Evolutionary conservation across 768 basidiomycete species (phyloP).

Genomic region (Rubroboletus pulcherrimus): DNA sequence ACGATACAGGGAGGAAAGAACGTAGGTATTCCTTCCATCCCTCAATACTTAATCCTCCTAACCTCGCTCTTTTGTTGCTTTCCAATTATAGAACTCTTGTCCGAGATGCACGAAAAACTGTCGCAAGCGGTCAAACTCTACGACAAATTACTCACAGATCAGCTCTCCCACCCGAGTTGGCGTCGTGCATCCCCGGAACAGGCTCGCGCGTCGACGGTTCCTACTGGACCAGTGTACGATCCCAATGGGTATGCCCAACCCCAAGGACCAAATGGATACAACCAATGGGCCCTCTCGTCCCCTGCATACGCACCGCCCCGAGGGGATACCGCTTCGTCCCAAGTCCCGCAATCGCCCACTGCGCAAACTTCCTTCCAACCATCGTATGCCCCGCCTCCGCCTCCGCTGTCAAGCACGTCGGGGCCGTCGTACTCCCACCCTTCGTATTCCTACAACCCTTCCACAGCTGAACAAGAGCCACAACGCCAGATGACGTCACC

Average conservation of each 20-base stretch:
- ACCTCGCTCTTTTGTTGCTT: background rate
- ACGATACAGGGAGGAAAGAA: slow-evolving; percentile 84
- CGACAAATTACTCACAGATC: slow-evolving; percentile 81
- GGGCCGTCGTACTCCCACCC: slow-evolving; percentile 16
- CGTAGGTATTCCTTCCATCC: slow-evolving; percentile 43
- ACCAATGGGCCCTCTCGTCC: slow-evolving; percentile 26
- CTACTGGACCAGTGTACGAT: slow-evolving; percentile 20
- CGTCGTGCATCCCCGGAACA: slow-evolving; percentile 31
- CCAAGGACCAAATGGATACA: slow-evolving; percentile 31
- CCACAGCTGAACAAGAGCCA: slow-evolving; percentile 10
- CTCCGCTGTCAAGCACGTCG: slow-evolving; percentile 13
- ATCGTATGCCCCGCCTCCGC: slow-evolving; percentile 25
- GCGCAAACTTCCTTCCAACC: slow-evolving; percentile 29
- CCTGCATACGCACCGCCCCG: slow-evolving; percentile 17
- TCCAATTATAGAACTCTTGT: slow-evolving; percentile 61
- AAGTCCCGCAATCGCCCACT: slow-evolving; percentile 26
- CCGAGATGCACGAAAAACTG: slow-evolving; percentile 93
- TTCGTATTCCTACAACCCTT: slow-evolving; percentile 10
- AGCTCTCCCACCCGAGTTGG: slow-evolving; percentile 73
- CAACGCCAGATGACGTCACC: slow-evolving; percentile 14
- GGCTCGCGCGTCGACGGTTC: slow-evolving; percentile 20
- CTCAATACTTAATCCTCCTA: background rate
- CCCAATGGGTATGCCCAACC: slow-evolving; percentile 33
- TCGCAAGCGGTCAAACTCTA: slow-evolving; percentile 91
- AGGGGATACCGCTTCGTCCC: slow-evolving; percentile 17